Percentiles rank a stretch among this genome's conserved stretches.
Conservation (phyloP, 345 rosid species). For the Psidium friedrichsthalianum region DNA sequence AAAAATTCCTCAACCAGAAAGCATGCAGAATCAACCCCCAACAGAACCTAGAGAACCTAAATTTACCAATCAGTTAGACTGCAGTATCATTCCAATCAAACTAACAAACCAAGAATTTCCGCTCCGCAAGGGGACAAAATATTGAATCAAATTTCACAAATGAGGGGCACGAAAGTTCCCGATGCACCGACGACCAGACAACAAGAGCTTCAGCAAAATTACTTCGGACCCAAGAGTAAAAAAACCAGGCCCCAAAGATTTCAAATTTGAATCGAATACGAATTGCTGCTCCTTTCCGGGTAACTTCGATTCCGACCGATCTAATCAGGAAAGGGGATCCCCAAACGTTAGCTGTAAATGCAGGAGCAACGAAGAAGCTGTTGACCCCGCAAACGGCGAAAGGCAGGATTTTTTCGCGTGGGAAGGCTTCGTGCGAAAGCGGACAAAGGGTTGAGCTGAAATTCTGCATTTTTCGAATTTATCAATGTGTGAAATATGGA, state of each 20-base stretch:
- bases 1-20: neutral
- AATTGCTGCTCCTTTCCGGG: neutral
- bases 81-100: neutral
- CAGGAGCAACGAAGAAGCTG: neutral
- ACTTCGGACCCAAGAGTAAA: neutral
- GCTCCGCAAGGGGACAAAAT: constrained; percentile 2
- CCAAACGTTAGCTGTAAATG: constrained; percentile 1
- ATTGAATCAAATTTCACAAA: neutral
- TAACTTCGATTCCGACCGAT: constrained; percentile 10
- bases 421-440: constrained; percentile 4
- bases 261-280: neutral
- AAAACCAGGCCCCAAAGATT: neutral
- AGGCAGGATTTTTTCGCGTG: neutral
- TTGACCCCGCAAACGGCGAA: constrained; percentile 12
- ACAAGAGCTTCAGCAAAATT: neutral
- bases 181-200: neutral
- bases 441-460: neutral
- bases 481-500: neutral
- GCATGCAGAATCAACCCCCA: neutral
- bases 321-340: constrained; percentile 7
- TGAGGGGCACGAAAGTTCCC: neutral
- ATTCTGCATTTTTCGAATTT: neutral
- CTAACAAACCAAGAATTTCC: constrained; percentile 9
- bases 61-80: neutral
- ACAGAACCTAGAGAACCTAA: neutral